Evolutionary conservation across 2,329 filamentous ascomycete genomes (phyloP), one percentile per base, ranked within the genome.

Genomic region (Cladosporium cucumerinum): DNA sequence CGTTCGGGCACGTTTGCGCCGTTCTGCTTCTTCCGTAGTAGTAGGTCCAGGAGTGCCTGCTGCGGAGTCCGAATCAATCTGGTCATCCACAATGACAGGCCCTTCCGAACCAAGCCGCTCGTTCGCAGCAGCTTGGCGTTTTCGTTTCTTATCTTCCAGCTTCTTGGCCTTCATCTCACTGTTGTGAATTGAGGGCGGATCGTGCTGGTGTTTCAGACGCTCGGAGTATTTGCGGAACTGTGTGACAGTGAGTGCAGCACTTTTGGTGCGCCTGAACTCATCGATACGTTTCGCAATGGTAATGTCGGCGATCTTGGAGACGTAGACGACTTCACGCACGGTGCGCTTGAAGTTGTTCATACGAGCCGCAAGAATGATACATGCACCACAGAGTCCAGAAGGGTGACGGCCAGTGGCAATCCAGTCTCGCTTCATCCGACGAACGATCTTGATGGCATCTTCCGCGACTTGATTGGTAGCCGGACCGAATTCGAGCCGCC

Each of bases 271-370:
- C 68, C 91, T 92, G 79, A 98, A 99, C 74, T 99, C 95, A 69
- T 93, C 89, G 11, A 99, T 81, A 67, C 95, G 92, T 75, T 94
- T 92, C 73, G 93, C 90, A 66, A 99, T 92, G 8, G 95, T 99
- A 67, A 92, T 86, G 69, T 96, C 96, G 49, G 93, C 96, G 59
- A 98, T 93, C 75, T 97, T 98, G 75, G 97, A 94, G 43, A 97
- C 91, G 75, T 97, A 98, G n/a, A 98, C 94, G 10, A 99, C 91
- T 78, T 99, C 95, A 32, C 93, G 87, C 14, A 96, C 88, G 0
- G 93, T 97, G 21, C 95, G 89, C 52, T 94, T 90, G 75, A 96
- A 99, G 78, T 98, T 98, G 84, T 97, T 96, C 90, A 98, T 98
- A 61, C 95, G 90, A 10, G 95, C 94, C 7, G 95, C 95, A 76